phyloP scores from a whole-genome alignment of 1,284 basidiomycete species.

The Agaricales sp. region DNA sequence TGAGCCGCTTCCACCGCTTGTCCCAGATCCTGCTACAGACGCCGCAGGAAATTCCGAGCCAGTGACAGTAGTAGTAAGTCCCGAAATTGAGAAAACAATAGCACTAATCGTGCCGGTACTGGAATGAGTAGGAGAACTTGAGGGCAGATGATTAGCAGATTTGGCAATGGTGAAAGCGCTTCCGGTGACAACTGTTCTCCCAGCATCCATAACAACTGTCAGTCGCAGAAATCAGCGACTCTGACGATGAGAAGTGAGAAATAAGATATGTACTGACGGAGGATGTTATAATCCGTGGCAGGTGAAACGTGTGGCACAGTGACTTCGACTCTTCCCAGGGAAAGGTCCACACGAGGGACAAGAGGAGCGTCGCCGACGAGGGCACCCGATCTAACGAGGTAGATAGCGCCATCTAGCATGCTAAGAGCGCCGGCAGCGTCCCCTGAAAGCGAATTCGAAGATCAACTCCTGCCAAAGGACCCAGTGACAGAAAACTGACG shows the following conservation, averaged over 20 bases:
- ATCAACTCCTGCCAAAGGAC: not conserved
- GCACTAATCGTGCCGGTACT: not conserved
- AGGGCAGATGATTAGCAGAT: not conserved
- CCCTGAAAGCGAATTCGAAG: no score
- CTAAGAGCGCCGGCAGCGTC: not conserved
- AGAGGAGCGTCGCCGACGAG: not conserved
- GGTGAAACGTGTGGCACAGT: not conserved
- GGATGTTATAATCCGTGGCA: not conserved
- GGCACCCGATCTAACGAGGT: not conserved
- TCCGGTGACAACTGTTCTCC: not conserved
- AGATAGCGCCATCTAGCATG: not conserved
- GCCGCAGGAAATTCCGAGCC: not conserved
- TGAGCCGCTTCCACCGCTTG: no score
- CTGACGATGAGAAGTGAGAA: not conserved
- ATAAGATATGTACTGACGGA: not conserved
- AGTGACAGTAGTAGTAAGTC: not conserved
- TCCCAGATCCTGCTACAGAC: not conserved
- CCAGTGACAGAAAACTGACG: no score
- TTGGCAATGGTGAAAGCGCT: not conserved
- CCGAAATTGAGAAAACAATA: not conserved
- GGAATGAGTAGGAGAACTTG: not conserved
- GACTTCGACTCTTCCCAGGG: not conserved
- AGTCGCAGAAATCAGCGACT: not conserved
- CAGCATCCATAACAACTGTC: not conserved
- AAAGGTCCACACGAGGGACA: not conserved